Conservation (phyloP, 495 filamentous ascomycete genomes). For the Penicillium steckii region DNA sequence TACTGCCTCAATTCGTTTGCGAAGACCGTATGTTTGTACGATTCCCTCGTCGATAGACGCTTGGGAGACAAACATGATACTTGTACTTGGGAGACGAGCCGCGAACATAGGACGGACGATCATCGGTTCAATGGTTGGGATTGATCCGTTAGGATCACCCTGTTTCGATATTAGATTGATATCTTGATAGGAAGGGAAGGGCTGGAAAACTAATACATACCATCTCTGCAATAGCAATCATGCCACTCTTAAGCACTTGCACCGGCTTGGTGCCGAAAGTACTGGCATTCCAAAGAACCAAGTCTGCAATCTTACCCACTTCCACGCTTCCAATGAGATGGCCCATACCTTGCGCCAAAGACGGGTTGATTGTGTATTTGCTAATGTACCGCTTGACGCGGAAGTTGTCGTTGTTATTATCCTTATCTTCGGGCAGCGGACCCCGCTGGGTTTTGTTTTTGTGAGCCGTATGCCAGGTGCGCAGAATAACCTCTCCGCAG, state of each 20-base stretch:
- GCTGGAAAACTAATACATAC: conserved; percentile 43
- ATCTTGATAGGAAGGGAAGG: neutral
- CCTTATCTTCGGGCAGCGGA: conserved; percentile 70
- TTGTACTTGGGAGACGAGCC: conserved; percentile 65
- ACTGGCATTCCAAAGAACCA: conserved; percentile 84
- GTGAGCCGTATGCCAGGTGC: conserved; percentile 97
- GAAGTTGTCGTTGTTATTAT: conserved; percentile 85
- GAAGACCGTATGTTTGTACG: conserved; percentile 69
- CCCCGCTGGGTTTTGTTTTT: conserved; percentile 96
- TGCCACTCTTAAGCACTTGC: conserved; percentile 83
- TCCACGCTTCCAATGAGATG: conserved; percentile 89
- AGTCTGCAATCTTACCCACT: conserved; percentile 86
- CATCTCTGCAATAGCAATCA: conserved; percentile 87
- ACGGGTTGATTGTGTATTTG: conserved; percentile 98
- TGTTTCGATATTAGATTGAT: conserved; percentile 21
- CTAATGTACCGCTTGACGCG: conserved; percentile 90
- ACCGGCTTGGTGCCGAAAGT: conserved; percentile 88
- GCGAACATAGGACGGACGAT: conserved; percentile 88
- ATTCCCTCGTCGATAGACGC: conserved; percentile 63
- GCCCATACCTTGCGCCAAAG: conserved; percentile 88
- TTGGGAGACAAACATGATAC: conserved; percentile 82
- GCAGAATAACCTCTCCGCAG: conserved; percentile 89
- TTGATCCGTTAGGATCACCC: conserved; percentile 93
- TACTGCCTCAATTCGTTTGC: conserved; percentile 80
- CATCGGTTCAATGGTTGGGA: conserved; percentile 86